Percentiles rank a stretch among this genome's conserved stretches.
Conservation (phyloP, 176 grass and related monocot genomes). For the Hsuehochloa calcarea region DNA sequence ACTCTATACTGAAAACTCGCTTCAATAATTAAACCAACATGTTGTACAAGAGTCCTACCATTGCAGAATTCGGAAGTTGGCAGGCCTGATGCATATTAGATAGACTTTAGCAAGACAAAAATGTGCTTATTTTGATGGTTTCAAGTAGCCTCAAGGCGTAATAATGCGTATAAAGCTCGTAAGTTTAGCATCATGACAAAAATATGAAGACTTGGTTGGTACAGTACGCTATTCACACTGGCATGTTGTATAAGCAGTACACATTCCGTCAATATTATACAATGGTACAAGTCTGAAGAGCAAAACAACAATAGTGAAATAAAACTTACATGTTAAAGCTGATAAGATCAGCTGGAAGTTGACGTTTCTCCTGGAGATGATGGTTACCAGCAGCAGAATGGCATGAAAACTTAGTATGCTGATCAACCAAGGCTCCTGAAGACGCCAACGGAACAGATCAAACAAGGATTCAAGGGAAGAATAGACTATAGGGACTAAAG, state of each 20-base stretch:
- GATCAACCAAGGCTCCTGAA: slow-evolving; percentile 88
- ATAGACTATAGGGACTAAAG: background rate
- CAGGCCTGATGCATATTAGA: background rate
- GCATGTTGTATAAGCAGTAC: background rate
- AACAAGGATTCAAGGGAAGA: background rate
- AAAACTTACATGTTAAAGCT: slow-evolving; percentile 63
- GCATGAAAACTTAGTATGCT: slow-evolving; percentile 58
- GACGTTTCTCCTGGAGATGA: slow-evolving; percentile 78
- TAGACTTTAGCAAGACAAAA: background rate
- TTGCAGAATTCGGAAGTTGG: background rate
- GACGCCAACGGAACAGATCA: background rate
- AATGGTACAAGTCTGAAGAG: background rate
- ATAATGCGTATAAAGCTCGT: background rate
- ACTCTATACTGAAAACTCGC: background rate
- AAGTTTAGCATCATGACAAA: background rate
- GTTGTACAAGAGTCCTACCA: background rate
- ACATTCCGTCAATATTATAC: background rate
- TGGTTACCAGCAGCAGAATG: slow-evolving; percentile 67
- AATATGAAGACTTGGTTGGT: background rate
- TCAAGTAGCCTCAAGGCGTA: background rate
- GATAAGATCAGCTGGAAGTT: slow-evolving; percentile 87
- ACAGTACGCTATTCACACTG: background rate
- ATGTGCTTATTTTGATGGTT: background rate
- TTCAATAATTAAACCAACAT: background rate
- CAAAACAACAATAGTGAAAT: background rate